Evolutionary conservation across 345 rosid genomes (phyloP).

Genomic region (Zanthoxylum bungeanum): DNA sequence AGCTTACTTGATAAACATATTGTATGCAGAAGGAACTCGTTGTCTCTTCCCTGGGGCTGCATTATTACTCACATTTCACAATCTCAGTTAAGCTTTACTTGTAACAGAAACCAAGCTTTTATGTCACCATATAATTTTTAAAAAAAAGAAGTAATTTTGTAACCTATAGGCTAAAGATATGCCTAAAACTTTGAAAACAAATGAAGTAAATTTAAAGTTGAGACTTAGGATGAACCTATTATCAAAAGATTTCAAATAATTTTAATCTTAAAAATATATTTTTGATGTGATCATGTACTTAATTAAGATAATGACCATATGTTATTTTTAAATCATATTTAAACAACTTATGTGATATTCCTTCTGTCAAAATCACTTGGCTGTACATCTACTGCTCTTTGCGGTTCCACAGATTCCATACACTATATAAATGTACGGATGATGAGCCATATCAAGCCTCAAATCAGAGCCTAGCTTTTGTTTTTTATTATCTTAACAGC

Average conservation of each 20-base stretch:
- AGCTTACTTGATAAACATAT: slow-evolving; percentile 91
- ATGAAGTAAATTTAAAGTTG: neutral
- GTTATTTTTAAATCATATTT: neutral
- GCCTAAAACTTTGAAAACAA: neutral
- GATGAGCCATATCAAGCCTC: neutral
- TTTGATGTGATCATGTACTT: too few relatives aligned
- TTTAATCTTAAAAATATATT: too few relatives aligned
- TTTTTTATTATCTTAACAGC: neutral
- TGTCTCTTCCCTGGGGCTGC: slow-evolving; percentile 98
- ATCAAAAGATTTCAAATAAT: too few relatives aligned
- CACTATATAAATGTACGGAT: neutral
- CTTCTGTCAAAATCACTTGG: neutral
- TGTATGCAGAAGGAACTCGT: slow-evolving; percentile 97
- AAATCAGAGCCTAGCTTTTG: neutral
- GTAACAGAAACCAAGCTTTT: neutral
- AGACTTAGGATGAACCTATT: too few relatives aligned
- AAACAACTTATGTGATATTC: slow-evolving; percentile 10
- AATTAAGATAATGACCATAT: neutral
- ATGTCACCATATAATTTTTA: too few relatives aligned
- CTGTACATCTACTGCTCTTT: neutral
- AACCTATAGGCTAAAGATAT: neutral
- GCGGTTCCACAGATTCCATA: neutral
- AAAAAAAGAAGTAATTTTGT: neutral
- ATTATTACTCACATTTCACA: slow-evolving; percentile 4
- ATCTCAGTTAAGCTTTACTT: neutral